A percentile compares a stretch with the other conserved stretches of the same genome.
phyloP scores from a whole-genome alignment of 2,329 filamentous ascomycete species.

The Xylariaceae sp. region DNA sequence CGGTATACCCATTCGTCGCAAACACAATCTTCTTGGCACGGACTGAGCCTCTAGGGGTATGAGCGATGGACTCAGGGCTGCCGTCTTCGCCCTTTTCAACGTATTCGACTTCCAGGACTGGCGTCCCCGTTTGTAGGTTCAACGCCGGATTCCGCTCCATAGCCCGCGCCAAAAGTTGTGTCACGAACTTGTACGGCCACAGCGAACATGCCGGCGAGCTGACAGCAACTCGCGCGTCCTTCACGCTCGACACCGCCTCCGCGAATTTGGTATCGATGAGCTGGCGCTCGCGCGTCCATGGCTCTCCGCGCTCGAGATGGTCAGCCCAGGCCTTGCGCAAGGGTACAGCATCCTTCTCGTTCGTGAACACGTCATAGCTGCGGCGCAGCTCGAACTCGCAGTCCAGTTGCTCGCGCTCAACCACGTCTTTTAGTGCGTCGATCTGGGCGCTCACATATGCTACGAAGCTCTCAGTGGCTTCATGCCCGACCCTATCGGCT shows the following conservation, averaged over 20 bases:
- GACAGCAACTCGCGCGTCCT: constrained; percentile 13
- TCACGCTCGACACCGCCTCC: constrained; percentile 15
- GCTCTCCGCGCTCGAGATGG: neutral
- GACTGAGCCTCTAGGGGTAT: constrained; percentile 23
- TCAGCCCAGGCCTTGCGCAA: constrained; percentile 1
- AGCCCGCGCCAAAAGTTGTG: constrained; percentile 38
- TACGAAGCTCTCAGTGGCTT: constrained; percentile 2
- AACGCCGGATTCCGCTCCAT: constrained; percentile 23
- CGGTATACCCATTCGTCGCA: constrained; percentile 30
- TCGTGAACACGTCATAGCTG: constrained; percentile 21
- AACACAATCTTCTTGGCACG: constrained; percentile 30
- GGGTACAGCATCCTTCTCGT: constrained; percentile 5
- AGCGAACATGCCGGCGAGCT: constrained; percentile 26
- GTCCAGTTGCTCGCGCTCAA: constrained; percentile 24
- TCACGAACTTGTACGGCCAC: constrained; percentile 32
- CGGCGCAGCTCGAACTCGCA: constrained; percentile 30
- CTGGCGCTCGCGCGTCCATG: constrained; percentile 19
- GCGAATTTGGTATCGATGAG: constrained; percentile 10
- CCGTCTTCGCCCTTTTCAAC: constrained; percentile 1
- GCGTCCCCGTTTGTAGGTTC: constrained; percentile 32
- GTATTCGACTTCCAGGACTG: constrained; percentile 19
- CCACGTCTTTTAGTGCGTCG: constrained; percentile 19
- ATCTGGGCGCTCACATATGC: constrained; percentile 17
- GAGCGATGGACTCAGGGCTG: constrained; percentile 4
- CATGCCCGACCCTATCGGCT: neutral